These are phyloP conservation scores for Candida boidinii DNA, from an alignment of 805 yeast genomes.

Conservation along the genomic window DNA sequence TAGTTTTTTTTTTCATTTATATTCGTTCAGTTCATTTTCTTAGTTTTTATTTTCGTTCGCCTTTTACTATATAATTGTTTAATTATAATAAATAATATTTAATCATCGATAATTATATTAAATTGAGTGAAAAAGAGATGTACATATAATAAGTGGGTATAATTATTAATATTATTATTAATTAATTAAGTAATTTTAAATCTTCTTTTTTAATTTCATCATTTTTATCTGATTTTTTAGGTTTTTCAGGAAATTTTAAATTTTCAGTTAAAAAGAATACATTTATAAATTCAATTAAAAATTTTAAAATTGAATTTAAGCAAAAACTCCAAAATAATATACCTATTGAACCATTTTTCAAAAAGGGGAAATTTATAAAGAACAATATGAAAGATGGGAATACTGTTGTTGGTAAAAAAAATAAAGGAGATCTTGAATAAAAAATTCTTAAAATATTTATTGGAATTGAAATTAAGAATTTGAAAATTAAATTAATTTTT, in stretches of 20 bases:
- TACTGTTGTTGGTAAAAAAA: constrained; percentile 48
- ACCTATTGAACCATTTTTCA: constrained; percentile 56
- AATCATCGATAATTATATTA: no score
- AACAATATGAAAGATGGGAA: constrained; percentile 53
- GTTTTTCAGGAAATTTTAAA: constrained; percentile 3
- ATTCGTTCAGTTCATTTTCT: background rate
- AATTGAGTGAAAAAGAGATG: no score
- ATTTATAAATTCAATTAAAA: constrained; percentile 18
- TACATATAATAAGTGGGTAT: no score
- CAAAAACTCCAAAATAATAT: constrained; percentile 48
- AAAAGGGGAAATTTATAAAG: constrained; percentile 50
- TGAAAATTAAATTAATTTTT: constrained; percentile 25
- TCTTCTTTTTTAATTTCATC: background rate
- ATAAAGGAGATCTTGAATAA: constrained; percentile 45
- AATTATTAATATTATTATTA: no score
- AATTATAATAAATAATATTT: no score
- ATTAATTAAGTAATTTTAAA: no score
- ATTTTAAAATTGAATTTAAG: constrained; percentile 14
- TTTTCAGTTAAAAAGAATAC: constrained; percentile 5
- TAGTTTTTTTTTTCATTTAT: background rate
- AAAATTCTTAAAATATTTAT: constrained; percentile 39
- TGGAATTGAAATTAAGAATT: constrained; percentile 35
- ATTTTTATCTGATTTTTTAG: background rate
- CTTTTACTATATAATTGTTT: no score
- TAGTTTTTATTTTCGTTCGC: no score